Percentiles rank a stretch among this genome's conserved stretches.
phyloP scores from a whole-genome alignment of 1,139 yeast species.

The Pichia sp. region DNA sequence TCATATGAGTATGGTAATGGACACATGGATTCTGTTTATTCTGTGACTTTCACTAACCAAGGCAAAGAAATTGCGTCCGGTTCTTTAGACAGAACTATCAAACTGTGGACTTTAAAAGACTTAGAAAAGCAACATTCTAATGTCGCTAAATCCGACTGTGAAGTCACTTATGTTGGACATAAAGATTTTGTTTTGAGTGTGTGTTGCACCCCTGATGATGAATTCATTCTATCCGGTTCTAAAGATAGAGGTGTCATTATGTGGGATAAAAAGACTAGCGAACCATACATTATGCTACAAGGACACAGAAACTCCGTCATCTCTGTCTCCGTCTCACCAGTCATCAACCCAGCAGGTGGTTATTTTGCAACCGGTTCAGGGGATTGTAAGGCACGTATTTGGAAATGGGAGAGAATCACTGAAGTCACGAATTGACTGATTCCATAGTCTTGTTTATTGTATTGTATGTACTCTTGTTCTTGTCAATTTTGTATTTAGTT shows the following conservation, averaged over 20 bases:
- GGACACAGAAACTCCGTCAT: conserved; percentile 97
- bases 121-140: conserved; percentile 34
- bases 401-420: conserved; percentile 55
- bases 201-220: conserved; percentile 89
- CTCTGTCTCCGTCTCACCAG: conserved; percentile 68
- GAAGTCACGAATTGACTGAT: background rate
- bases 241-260: conserved; percentile 96
- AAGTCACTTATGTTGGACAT: conserved; percentile 91
- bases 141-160: conserved; percentile 56
- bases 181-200: conserved; percentile 93
- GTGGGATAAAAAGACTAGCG: conserved; percentile 93
- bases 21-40: conserved; percentile 93
- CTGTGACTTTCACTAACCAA: conserved; percentile 87
- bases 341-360: conserved; percentile 54
- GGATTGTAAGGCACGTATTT: conserved; percentile 94
- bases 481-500: background rate
- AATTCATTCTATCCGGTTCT: conserved; percentile 88
- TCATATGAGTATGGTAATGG: conserved; percentile 86
- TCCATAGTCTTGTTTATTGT: background rate
- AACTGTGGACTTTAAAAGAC: conserved; percentile 82
- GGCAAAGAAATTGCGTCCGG: conserved; percentile 94
- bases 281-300: conserved; percentile 90
- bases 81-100: conserved; percentile 91
- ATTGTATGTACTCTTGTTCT: background rate
- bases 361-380: conserved; percentile 97